Base-by-base conservation (phyloP, 805 yeast species). In the Phaffomyces thermotolerans region DNA sequence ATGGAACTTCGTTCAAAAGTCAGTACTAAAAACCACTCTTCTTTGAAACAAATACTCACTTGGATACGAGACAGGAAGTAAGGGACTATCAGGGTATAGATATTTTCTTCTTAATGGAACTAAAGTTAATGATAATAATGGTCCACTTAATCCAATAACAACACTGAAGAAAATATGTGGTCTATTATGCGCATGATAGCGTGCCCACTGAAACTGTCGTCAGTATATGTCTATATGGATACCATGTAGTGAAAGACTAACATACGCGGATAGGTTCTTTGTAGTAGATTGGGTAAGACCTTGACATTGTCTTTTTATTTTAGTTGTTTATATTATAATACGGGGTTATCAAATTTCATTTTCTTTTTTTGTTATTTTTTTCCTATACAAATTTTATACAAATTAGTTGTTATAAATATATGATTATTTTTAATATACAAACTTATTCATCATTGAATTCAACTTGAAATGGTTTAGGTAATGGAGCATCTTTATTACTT, bases 151-250 rank as follows among this genome's bases (percentile, higher is more conserved):
- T 8, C 89, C 95, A 56, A 84, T 69, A 32, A 71, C 69, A 18
- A 78, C 73, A 25, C 88, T 70, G 57, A 72, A 79, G 60, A 84
- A 80, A 50, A 83, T 68, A 64, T 84, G 87, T 35, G 95, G 95
- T 59, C 79, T 78, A 52, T 76, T 76, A 66, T 84, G 83, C 22
- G 90, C 84, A 53, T 79, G 81, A 66, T 78, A 84, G 61, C 90
- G 81, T 52, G 73, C 63, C 85, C 85, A 80, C 84, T 78, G 50
- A 29, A 8, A n/a, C 24, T 6, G 39, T 7, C 5, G 8, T 20
- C 15, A 43, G 15, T 23, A 37, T 20, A 25, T 15, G 33, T 12
- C 13, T 29, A 29, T 13, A 31, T n/a, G 15, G 24, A n/a, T n/a
- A n/a, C n/a, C n/a, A n/a, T n/a, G n/a, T n/a, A 29, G n/a, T 13